A percentile compares a stretch with the other conserved stretches of the same genome.
Evolutionary conservation across 2,329 filamentous ascomycete species (phyloP).

Genomic region (Raffaelea deltoideospora): DNA sequence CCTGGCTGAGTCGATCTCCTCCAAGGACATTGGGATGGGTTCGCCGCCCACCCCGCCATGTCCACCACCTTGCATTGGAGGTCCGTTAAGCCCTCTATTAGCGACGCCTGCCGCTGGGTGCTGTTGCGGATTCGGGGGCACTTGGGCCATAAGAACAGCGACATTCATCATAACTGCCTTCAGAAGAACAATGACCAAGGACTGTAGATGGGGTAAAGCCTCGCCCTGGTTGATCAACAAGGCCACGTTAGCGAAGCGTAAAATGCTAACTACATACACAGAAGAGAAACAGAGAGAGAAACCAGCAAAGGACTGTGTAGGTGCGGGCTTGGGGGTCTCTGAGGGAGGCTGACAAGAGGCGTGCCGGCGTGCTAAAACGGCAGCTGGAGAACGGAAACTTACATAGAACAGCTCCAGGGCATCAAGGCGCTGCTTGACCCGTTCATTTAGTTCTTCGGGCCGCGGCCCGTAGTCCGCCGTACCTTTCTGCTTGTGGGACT

Average conservation of each 20-base stretch:
- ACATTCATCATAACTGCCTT: conserved; percentile 81
- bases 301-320: no score
- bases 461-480: conserved; percentile 36
- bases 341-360: not conserved
- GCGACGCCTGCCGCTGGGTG: conserved; percentile 22
- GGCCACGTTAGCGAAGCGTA: conserved; percentile 14
- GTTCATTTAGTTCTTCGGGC: conserved; percentile 29
- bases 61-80: no score
- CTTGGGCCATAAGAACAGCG: conserved; percentile 60
- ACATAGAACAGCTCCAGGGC: conserved; percentile 78
- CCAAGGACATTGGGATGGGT: no score
- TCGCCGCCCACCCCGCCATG: no score
- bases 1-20: conserved; percentile 70
- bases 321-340: no score
- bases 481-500: not conserved
- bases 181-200: conserved; percentile 79
- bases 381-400: conserved; percentile 21
- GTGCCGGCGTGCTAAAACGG: not conserved
- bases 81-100: no score
- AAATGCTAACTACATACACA: not conserved
- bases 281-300: not conserved
- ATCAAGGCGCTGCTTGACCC: conserved; percentile 48
- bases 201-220: conserved; percentile 75
- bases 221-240: conserved; percentile 35
- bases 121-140: conserved; percentile 26